A percentile compares a stretch with the other conserved stretches of the same genome.
phyloP scores from a whole-genome alignment of 2,329 filamentous ascomycete species.

The Leptographium wingfieldii region DNA sequence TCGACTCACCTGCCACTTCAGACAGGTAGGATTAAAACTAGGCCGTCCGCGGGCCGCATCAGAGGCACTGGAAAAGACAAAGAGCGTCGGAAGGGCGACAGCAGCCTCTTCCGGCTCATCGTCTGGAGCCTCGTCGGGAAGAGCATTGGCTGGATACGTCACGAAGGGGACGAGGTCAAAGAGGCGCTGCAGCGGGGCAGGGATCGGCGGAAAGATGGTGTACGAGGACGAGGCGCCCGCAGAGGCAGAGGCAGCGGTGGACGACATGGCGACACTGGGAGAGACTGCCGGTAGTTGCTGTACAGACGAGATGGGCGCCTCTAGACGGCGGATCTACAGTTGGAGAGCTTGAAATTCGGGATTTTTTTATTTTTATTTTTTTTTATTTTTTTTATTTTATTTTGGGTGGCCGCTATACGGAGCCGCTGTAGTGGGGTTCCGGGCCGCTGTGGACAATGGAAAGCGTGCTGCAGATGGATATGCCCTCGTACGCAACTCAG shows the following conservation, averaged over 20 bases:
- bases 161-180: constrained; percentile 76
- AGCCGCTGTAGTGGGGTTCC: not conserved
- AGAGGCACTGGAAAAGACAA: constrained; percentile 60
- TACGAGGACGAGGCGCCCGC: not conserved
- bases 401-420: not conserved
- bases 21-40: constrained; percentile 82
- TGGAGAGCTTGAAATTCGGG: not conserved
- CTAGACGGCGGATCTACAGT: not conserved
- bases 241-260: not conserved
- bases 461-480: no score
- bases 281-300: not conserved
- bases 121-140: constrained; percentile 41
- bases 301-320: not conserved
- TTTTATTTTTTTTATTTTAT: no score
- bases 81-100: constrained; percentile 43
- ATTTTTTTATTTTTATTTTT: not conserved
- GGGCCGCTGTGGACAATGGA: not conserved
- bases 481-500: not conserved
- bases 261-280: not conserved
- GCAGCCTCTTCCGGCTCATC: constrained; percentile 15
- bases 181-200: constrained; percentile 63
- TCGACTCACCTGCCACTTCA: constrained; percentile 85
- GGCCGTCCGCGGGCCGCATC: constrained; percentile 50
- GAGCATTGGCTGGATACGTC: constrained; percentile 61
- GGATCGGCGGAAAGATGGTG: constrained; percentile 38